Evolutionary conservation across 2,329 filamentous ascomycete genomes (phyloP).

Genomic region (Botrytis elliptica): DNA sequence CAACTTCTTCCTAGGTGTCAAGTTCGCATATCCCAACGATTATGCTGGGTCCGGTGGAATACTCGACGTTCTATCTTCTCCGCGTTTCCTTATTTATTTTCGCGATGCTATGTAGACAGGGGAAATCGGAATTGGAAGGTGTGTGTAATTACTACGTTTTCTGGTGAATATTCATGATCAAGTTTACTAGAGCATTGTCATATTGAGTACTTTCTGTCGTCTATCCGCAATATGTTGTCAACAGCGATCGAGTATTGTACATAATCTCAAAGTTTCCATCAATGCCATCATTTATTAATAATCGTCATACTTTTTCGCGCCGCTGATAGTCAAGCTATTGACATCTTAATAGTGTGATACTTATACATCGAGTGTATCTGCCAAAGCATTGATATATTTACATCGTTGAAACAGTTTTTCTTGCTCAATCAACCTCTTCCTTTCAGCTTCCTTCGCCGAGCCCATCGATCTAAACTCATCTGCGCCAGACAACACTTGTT

Average conservation of each 20-base stretch:
- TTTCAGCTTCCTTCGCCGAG: background rate
- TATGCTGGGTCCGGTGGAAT: background rate
- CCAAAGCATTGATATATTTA: background rate
- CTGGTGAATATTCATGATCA: background rate
- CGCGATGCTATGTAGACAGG: background rate
- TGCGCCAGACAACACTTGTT: background rate
- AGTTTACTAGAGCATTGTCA: background rate
- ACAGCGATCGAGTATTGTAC: background rate
- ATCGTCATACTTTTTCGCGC: no score
- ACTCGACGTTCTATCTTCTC: background rate
- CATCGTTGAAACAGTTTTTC: background rate
- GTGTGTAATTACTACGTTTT: background rate
- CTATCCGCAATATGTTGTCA: background rate
- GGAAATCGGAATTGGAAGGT: background rate
- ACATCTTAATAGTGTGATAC: no score
- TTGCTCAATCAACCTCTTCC: background rate
- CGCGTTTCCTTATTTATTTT: no score
- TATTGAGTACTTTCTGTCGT: background rate
- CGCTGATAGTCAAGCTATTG: no score
- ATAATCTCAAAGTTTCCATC: background rate
- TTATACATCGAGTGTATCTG: background rate
- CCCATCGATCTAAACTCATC: background rate
- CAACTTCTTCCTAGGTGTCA: background rate
- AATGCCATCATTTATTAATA: no score
- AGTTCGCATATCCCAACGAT: background rate